These are phyloP conservation scores for Yarrowia keelungensis DNA, from an alignment of 805 yeast species.

Conservation along the genomic window DNA sequence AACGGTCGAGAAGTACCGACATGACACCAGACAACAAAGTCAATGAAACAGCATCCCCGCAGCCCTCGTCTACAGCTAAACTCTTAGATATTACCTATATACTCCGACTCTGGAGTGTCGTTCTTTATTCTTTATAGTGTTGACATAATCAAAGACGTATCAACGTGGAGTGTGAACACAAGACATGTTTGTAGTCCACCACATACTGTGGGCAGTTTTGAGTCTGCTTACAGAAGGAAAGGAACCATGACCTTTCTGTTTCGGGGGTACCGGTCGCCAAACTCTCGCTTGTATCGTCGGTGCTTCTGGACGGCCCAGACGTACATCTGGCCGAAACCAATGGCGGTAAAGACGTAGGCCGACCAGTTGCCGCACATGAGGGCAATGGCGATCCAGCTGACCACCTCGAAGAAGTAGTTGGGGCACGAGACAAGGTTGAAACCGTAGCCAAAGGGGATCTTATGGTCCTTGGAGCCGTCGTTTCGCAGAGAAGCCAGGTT, in stretches of 20 bases:
- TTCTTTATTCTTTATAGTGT: conserved; percentile 4
- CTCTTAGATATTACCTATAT: conserved; percentile 13
- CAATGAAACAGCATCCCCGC: no score
- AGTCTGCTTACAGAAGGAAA: conserved; percentile 57
- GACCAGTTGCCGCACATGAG: conserved; percentile 79
- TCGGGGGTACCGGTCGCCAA: conserved; percentile 80
- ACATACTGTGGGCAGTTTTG: no score
- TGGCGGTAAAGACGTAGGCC: conserved; percentile 70
- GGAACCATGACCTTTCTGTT: conserved; percentile 84
- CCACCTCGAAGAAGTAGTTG: conserved; percentile 87
- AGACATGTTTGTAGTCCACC: no score
- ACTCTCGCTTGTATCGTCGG: conserved; percentile 66
- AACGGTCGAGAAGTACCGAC: no score
- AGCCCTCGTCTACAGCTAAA: not conserved
- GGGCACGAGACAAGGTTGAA: conserved; percentile 87
- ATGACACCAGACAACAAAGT: no score
- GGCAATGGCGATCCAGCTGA: conserved; percentile 76
- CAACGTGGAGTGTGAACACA: no score
- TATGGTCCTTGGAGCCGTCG: conserved; percentile 63
- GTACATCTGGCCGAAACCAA: conserved; percentile 84
- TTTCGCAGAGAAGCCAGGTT: conserved; percentile 64
- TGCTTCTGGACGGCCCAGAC: conserved; percentile 92
- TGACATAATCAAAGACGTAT: not conserved
- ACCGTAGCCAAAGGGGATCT: conserved; percentile 83
- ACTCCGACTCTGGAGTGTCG: conserved; percentile 14